Evolutionary conservation across 1,284 basidiomycete genomes (phyloP).

Genomic region (Sanghuangporus sanghuang): DNA sequence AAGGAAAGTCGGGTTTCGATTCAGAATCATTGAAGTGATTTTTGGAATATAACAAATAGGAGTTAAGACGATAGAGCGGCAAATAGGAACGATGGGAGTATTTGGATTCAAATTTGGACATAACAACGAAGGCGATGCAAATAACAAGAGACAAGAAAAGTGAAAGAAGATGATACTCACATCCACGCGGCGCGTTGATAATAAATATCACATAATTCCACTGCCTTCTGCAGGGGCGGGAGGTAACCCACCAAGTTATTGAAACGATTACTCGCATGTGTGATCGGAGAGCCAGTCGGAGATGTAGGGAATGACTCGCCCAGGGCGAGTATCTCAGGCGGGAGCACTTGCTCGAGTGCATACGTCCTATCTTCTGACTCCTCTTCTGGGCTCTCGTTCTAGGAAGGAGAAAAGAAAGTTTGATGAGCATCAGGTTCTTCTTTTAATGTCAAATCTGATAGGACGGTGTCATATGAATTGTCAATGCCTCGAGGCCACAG

Average conservation of each 20-base stretch:
- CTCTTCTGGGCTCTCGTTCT: conserved; percentile 60
- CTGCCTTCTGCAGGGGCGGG: conserved; percentile 52
- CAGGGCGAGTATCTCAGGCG: conserved; percentile 54
- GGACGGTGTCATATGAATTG: not conserved
- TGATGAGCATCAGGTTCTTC: conserved; percentile 2
- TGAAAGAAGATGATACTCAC: conserved; percentile 32
- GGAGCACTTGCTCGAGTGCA: conserved; percentile 49
- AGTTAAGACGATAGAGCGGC: not conserved
- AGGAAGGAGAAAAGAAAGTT: not conserved
- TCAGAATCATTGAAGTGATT: not conserved
- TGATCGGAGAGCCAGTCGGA: conserved; percentile 35
- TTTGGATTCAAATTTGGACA: not conserved
- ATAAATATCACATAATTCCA: conserved; percentile 56
- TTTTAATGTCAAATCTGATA: not conserved
- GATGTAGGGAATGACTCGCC: conserved; percentile 64
- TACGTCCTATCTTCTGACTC: conserved; percentile 44
- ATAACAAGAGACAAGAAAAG: not conserved
- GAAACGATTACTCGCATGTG: conserved; percentile 34
- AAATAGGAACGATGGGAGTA: not conserved
- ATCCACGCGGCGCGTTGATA: conserved; percentile 74
- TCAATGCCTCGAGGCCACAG: not conserved
- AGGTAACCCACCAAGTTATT: conserved; percentile 65
- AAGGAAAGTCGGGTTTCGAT: not conserved
- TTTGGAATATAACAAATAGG: not conserved
- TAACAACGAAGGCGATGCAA: not conserved